These are phyloP conservation scores for Pseudonitzschia multiseries DNA, from an alignment of 108 stramenopile species.

Conservation along the genomic window DNA sequence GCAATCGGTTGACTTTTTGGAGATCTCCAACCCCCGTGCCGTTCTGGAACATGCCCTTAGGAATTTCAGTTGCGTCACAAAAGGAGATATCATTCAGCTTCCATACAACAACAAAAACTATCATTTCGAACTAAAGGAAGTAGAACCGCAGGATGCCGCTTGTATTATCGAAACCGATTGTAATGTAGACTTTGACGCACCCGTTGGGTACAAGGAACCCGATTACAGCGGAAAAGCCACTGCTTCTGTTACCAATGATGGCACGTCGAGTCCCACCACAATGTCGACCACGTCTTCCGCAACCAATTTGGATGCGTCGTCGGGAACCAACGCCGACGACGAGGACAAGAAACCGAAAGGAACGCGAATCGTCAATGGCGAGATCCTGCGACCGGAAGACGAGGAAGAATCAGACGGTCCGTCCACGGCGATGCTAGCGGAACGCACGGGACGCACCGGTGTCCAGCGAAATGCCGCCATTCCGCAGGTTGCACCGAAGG, in stretches of 20 bases:
- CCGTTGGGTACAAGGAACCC: slow-evolving; percentile 90
- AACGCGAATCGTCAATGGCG: slow-evolving; percentile 76
- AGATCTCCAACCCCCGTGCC: slow-evolving; percentile 97
- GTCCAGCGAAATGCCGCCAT: slow-evolving; percentile 87
- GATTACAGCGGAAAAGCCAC: slow-evolving; percentile 29
- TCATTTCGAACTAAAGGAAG: slow-evolving; percentile 93
- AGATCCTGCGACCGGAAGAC: slow-evolving; percentile 65
- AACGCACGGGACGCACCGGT: slow-evolving; percentile 76
- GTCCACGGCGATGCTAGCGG: slow-evolving; percentile 51
- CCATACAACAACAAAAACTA: slow-evolving; percentile 97
- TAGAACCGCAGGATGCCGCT: slow-evolving; percentile 88
- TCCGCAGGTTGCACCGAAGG: slow-evolving; percentile 61
- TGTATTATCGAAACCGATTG: slow-evolving; percentile 97
- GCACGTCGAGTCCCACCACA: slow-evolving; percentile 62
- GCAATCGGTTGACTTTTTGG: slow-evolving; percentile 98
- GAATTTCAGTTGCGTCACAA: slow-evolving; percentile 97
- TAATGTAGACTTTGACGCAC: slow-evolving; percentile 94
- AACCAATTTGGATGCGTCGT: slow-evolving; percentile 10
- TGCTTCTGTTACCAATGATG: slow-evolving; percentile 36
- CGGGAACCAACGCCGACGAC: slow-evolving; percentile 26
- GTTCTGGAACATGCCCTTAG: slow-evolving; percentile 95
- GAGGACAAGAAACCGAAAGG: slow-evolving; percentile 36
- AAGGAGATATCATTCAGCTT: slow-evolving; percentile 94
- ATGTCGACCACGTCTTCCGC: slow-evolving; percentile 36
- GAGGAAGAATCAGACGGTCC: slow-evolving; percentile 16